Percentiles rank a stretch among this genome's conserved stretches.
phyloP scores from a whole-genome alignment of 345 rosid genomes.

The Noccaea bulbosa region DNA sequence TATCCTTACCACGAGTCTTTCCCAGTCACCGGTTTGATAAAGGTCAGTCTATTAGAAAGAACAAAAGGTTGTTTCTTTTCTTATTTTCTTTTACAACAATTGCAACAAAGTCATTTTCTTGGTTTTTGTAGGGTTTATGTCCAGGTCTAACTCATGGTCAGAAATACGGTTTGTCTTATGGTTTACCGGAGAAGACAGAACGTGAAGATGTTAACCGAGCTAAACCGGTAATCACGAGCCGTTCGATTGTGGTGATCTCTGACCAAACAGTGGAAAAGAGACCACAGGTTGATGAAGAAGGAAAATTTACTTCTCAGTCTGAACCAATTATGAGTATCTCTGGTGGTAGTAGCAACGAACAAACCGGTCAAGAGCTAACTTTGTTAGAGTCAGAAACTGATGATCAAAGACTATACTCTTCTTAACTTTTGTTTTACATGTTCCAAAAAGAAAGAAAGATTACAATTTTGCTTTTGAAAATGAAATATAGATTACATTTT shows the following conservation, averaged over 20 bases:
- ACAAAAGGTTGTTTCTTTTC: neutral
- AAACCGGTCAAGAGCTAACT: conserved; percentile 37
- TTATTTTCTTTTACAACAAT: conserved; percentile 1
- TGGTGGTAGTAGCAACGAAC: conserved; percentile 32
- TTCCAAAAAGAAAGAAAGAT: conserved; percentile 5
- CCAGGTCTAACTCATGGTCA: conserved; percentile 84
- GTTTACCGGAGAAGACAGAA: conserved; percentile 42
- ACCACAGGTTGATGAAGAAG: conserved; percentile 24
- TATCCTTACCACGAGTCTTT: conserved; percentile 55
- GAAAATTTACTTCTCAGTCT: conserved; percentile 24
- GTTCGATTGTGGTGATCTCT: conserved; percentile 44
- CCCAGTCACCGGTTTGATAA: conserved; percentile 67
- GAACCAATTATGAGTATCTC: conserved; percentile 40
- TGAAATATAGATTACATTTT: neutral
- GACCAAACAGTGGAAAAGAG: conserved; percentile 39
- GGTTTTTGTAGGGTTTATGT: conserved; percentile 70
- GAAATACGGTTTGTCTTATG: conserved; percentile 72
- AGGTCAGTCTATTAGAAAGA: conserved; percentile 52
- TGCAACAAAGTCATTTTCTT: conserved; percentile 2
- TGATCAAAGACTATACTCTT: conserved; percentile 28
- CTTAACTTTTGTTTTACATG: conserved; percentile 14
- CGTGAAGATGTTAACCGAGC: conserved; percentile 40
- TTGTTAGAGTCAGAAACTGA: conserved; percentile 43
- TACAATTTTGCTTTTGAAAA: conserved; percentile 12
- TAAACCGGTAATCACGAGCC: conserved; percentile 42